A percentile compares a stretch with the other conserved stretches of the same genome.
Evolutionary conservation across 2,329 filamentous ascomycete genomes (phyloP).

Genomic region (Zasmidium cellare): DNA sequence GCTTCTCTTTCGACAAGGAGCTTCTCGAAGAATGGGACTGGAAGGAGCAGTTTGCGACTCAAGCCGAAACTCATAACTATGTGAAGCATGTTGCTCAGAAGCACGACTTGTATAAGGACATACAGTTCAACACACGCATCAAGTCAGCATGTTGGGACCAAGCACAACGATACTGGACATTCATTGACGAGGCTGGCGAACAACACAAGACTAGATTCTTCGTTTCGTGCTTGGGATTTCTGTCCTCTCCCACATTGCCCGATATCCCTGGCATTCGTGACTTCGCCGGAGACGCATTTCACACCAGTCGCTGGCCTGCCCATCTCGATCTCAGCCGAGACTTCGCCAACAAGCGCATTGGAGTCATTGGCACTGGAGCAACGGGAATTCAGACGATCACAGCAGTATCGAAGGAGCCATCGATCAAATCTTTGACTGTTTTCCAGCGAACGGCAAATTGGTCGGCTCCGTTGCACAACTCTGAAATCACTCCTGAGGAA

Average conservation of each 20-base stretch:
- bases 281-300: conserved; percentile 35
- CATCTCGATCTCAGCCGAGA: conserved; percentile 9
- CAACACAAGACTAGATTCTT: conserved; percentile 29
- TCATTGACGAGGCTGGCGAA: conserved; percentile 7
- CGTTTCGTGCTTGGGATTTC: conserved; percentile 36
- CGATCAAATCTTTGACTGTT: conserved; percentile 48
- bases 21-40: conserved; percentile 58
- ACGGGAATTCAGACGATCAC: conserved; percentile 40
- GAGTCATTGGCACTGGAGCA: conserved; percentile 43
- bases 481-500: conserved; percentile 50
- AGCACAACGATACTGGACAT: conserved; percentile 10
- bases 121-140: conserved; percentile 57
- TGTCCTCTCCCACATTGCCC: conserved; percentile 29
- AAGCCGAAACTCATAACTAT: conserved; percentile 52
- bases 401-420: conserved; percentile 26
- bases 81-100: conserved; percentile 60
- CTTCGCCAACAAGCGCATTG: conserved; percentile 37
- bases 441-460: conserved; percentile 69
- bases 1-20: conserved; percentile 45
- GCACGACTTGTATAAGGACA: conserved; percentile 56
- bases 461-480: conserved; percentile 53
- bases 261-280: conserved; percentile 32
- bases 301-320: conserved; percentile 6
- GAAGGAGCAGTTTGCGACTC: conserved; percentile 27
- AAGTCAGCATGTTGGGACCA: conserved; percentile 16